phyloP scores from a whole-genome alignment of 2,329 filamentous ascomycete genomes.

The Ophiostoma ulmi region DNA sequence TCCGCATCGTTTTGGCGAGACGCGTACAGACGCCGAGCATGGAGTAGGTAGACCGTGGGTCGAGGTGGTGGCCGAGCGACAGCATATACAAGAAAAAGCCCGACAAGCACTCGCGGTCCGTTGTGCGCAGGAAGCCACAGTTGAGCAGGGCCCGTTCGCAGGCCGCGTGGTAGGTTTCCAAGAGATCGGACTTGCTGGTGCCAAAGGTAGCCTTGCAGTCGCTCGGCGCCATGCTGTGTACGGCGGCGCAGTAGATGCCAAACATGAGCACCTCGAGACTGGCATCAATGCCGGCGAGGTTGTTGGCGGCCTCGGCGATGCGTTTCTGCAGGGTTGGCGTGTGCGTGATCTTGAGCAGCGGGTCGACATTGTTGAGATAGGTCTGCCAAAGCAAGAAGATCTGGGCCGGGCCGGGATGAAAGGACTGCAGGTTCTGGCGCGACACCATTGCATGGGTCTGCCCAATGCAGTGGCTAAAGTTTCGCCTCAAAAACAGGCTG shows the following conservation, averaged over 20 bases:
- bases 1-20: conserved; percentile 49
- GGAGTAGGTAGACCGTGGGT: conserved; percentile 48
- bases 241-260: conserved; percentile 43
- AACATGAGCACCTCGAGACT: conserved; percentile 54
- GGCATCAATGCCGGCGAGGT: conserved; percentile 34
- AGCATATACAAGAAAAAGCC: conserved; percentile 54
- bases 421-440: conserved; percentile 34
- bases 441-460: conserved; percentile 35
- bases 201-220: conserved; percentile 43
- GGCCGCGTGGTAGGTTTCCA: conserved; percentile 43
- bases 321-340: conserved; percentile 49
- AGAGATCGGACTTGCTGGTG: conserved; percentile 39
- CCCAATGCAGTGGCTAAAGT: conserved; percentile 42
- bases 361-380: conserved; percentile 55
- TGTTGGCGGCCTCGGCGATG: conserved; percentile 46
- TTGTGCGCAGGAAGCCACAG: conserved; percentile 45
- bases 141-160: conserved; percentile 51
- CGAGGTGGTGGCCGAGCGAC: conserved; percentile 40
- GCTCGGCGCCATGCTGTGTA: conserved; percentile 40
- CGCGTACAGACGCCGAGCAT: conserved; percentile 52
- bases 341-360: conserved; percentile 55
- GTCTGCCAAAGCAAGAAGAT: conserved; percentile 53
- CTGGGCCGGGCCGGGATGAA: conserved; percentile 46
- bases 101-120: conserved; percentile 50
- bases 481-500: conserved; percentile 34